These are phyloP conservation scores for Leccinum fallax DNA, from an alignment of 1,284 basidiomycete species.

Conservation along the genomic window DNA sequence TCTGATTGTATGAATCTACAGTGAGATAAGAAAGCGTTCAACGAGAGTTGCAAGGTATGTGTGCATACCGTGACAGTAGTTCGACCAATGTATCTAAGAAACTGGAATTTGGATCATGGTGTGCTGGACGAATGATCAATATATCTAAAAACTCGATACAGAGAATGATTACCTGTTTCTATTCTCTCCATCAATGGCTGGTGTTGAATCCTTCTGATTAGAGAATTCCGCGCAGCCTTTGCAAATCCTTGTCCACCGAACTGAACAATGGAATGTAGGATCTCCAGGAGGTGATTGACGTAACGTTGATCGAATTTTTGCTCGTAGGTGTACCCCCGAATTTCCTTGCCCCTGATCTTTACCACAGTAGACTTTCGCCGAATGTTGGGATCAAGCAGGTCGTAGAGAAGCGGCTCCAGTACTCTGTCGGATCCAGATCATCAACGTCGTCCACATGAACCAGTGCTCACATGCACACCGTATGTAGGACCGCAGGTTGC, in stretches of 20 bases:
- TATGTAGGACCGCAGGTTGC: constrained; percentile 87
- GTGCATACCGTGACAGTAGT: constrained; percentile 63
- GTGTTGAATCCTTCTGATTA: constrained; percentile 64
- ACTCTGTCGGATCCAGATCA: constrained; percentile 50
- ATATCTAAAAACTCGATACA: constrained; percentile 5
- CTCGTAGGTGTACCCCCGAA: constrained; percentile 70
- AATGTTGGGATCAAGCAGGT: constrained; percentile 73
- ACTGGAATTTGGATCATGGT: constrained; percentile 57
- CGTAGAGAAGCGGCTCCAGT: constrained; percentile 84
- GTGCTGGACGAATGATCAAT: constrained; percentile 42
- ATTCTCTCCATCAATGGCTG: constrained; percentile 59
- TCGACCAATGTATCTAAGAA: constrained; percentile 79
- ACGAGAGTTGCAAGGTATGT: not conserved
- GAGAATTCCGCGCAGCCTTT: constrained; percentile 63
- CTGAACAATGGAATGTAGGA: constrained; percentile 75
- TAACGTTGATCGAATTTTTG: constrained; percentile 79
- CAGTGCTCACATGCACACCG: constrained; percentile 52
- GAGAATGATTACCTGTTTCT: constrained; percentile 48
- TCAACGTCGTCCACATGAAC: constrained; percentile 4
- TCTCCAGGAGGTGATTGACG: constrained; percentile 71
- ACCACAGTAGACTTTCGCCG: constrained; percentile 50
- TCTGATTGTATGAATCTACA: constrained; percentile 78
- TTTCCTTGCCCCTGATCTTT: constrained; percentile 64
- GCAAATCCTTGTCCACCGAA: constrained; percentile 90
- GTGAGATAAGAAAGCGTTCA: constrained; percentile 1